Percentiles rank a stretch among this genome's conserved stretches.
Conservation (phyloP, 2,329 filamentous ascomycete species). For the Paraphaeosphaeria minitans region DNA sequence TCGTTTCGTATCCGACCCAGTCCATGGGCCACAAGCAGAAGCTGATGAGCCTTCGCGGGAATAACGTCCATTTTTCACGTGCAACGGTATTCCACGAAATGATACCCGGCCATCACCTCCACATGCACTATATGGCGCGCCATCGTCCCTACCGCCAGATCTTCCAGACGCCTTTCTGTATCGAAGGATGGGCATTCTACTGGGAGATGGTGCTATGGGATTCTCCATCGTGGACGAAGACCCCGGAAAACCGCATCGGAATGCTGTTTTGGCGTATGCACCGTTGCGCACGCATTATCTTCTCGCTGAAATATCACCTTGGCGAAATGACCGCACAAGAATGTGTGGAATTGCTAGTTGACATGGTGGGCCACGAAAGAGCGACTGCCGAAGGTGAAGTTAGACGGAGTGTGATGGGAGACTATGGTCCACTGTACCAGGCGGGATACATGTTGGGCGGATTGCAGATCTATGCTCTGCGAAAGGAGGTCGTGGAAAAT, state of each 20-base stretch:
- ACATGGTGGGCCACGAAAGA: constrained; percentile 63
- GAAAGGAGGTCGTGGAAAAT: constrained; percentile 54
- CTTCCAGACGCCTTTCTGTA: constrained; percentile 63
- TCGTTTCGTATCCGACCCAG: constrained; percentile 62
- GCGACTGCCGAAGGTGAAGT: constrained; percentile 66
- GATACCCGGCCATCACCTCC: constrained; percentile 63
- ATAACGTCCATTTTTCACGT: constrained; percentile 62
- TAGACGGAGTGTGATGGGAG: constrained; percentile 60
- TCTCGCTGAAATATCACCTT: constrained; percentile 64
- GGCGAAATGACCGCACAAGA: constrained; percentile 59
- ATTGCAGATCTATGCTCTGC: constrained; percentile 59
- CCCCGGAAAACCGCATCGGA: constrained; percentile 60
- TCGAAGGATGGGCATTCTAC: constrained; percentile 67
- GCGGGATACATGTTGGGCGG: constrained; percentile 65
- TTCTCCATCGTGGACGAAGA: constrained; percentile 55
- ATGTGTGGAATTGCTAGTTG: constrained; percentile 62
- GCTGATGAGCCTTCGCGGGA: constrained; percentile 64
- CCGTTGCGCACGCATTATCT: constrained; percentile 63
- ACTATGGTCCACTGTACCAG: constrained; percentile 64
- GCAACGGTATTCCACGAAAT: constrained; percentile 68
- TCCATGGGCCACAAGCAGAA: constrained; percentile 61
- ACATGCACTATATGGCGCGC: constrained; percentile 56
- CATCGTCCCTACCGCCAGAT: constrained; percentile 57
- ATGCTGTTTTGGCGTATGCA: constrained; percentile 69
- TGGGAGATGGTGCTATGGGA: constrained; percentile 66